phyloP scores from a whole-genome alignment of 257 asterid species.

The Solanum medicagineum region DNA sequence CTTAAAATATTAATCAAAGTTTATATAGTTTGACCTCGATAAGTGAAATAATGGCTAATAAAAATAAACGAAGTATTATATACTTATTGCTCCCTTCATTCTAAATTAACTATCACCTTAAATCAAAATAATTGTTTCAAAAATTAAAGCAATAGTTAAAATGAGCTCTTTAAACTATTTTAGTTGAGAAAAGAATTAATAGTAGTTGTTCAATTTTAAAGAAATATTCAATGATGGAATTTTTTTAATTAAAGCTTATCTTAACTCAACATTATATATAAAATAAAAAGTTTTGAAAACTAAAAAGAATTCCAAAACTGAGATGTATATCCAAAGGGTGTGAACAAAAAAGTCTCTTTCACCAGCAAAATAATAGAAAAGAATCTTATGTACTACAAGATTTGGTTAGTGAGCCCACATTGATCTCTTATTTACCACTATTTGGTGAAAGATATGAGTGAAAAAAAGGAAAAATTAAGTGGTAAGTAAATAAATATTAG shows the following conservation, averaged over 20 bases:
- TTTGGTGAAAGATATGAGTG: background rate
- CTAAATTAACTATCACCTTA: background rate
- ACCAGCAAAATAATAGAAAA: constrained; percentile 20
- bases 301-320: background rate
- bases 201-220: background rate
- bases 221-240: too few species aligned
- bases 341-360: constrained; percentile 40
- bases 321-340: constrained; percentile 22
- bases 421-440: background rate
- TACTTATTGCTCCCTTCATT: background rate
- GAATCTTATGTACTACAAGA: constrained; percentile 36
- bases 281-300: background rate
- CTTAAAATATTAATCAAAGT: too few species aligned
- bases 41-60: too few species aligned
- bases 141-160: too few species aligned
- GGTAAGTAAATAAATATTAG: too few species aligned
- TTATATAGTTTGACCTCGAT: too few species aligned
- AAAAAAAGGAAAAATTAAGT: background rate
- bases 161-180: too few species aligned
- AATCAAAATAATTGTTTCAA: too few species aligned
- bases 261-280: background rate
- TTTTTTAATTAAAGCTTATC: background rate
- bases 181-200: background rate
- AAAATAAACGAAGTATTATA: too few species aligned
- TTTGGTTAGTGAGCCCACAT: constrained; percentile 20